Percentiles rank a stretch among this genome's conserved stretches.
Conservation (phyloP, 164 flowering plant genomes). For the Piper longum region DNA sequence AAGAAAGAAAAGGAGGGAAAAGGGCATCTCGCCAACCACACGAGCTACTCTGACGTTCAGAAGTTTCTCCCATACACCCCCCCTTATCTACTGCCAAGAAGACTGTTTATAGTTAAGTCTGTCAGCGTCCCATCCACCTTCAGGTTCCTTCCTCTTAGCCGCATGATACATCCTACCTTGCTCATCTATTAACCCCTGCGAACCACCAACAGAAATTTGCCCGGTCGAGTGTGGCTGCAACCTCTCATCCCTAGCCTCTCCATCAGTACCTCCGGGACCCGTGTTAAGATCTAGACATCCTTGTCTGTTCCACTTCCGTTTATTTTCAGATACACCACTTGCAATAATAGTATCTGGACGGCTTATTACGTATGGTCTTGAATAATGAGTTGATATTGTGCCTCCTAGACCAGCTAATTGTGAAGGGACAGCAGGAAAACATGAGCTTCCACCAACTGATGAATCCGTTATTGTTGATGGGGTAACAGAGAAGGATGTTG, state of each 20-base stretch:
- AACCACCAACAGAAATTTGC: conserved; percentile 38
- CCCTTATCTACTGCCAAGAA: conserved; percentile 37
- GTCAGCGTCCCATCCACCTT: conserved; percentile 48
- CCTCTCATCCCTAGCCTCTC: conserved; percentile 60
- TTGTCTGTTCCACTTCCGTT: conserved; percentile 53
- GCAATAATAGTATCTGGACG: conserved; percentile 30
- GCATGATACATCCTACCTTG: conserved; percentile 47
- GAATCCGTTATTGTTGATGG: conserved; percentile 41
- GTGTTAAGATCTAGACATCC: conserved; percentile 65
- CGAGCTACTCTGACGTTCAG: too few relatives aligned
- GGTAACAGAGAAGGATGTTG: conserved; percentile 46
- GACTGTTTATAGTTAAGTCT: conserved; percentile 33
- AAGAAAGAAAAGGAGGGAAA: neutral
- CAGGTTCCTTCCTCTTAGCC: conserved; percentile 40
- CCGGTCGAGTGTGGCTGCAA: conserved; percentile 24
- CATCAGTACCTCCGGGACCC: conserved; percentile 56
- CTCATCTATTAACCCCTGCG: conserved; percentile 45
- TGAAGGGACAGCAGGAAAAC: conserved; percentile 36
- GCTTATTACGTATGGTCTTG: conserved; percentile 51
- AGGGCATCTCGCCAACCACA: neutral
- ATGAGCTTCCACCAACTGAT: conserved; percentile 42
- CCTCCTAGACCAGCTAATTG: conserved; percentile 32
- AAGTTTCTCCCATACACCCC: neutral
- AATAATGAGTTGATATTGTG: conserved; percentile 36
- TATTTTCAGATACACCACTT: conserved; percentile 19